Percentiles rank a stretch among this genome's conserved stretches.
Conservation (phyloP, 1,284 basidiomycete species). For the Irpex sp. region DNA sequence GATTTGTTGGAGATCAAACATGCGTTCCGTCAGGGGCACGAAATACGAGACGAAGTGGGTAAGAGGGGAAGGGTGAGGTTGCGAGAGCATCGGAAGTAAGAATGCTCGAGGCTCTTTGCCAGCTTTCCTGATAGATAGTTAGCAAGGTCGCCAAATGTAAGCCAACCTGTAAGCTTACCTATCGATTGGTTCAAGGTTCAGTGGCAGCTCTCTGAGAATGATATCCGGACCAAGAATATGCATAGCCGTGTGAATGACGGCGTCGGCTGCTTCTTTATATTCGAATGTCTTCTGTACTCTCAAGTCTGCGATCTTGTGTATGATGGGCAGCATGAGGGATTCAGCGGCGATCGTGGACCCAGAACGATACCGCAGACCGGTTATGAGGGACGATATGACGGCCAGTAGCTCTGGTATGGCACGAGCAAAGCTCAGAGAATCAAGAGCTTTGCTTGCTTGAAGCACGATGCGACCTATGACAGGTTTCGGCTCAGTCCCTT, state of each 20-base stretch:
- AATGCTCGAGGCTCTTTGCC: slow-evolving; percentile 80
- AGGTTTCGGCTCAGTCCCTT: slow-evolving; percentile 44
- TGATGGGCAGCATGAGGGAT: slow-evolving; percentile 67
- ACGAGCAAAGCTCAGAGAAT: slow-evolving; percentile 64
- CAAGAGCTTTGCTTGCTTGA: slow-evolving; percentile 63
- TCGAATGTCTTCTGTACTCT: slow-evolving; percentile 84
- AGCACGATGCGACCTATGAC: slow-evolving; percentile 60
- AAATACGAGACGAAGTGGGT: slow-evolving; percentile 88
- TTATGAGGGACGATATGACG: slow-evolving; percentile 55
- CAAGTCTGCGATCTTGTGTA: slow-evolving; percentile 74
- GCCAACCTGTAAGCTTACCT: slow-evolving; percentile 47
- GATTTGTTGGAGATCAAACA: slow-evolving; percentile 84
- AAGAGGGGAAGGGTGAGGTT: slow-evolving; percentile 78
- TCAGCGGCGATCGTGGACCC: slow-evolving; percentile 53
- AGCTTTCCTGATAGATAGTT: slow-evolving; percentile 40
- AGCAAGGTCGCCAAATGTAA: slow-evolving; percentile 4
- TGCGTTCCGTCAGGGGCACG: slow-evolving; percentile 89
- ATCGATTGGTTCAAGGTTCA: slow-evolving; percentile 81
- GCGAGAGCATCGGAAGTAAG: slow-evolving; percentile 87
- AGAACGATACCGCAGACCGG: slow-evolving; percentile 36
- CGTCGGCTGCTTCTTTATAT: slow-evolving; percentile 86
- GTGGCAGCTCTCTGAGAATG: slow-evolving; percentile 74
- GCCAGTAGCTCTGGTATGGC: slow-evolving; percentile 71
- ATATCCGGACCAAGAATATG: slow-evolving; percentile 83
- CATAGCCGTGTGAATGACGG: slow-evolving; percentile 79